A percentile compares a stretch with the other conserved stretches of the same genome.
Conservation (phyloP, 2,329 filamentous ascomycete species). For the Neospermospora avenae region DNA sequence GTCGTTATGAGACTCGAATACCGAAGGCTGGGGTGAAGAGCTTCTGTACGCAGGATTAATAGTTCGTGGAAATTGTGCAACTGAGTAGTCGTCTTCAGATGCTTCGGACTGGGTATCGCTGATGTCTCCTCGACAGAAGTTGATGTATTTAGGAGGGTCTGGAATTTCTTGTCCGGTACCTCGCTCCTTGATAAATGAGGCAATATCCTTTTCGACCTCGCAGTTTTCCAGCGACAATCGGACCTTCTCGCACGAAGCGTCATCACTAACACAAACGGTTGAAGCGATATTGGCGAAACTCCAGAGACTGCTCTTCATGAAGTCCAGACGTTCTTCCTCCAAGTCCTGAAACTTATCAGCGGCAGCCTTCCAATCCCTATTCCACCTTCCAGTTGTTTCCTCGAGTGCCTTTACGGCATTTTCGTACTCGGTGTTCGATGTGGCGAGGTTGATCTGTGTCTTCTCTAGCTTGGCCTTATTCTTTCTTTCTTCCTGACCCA, state of each 20-base stretch:
- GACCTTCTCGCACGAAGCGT: conserved; percentile 95
- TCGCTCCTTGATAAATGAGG: conserved; percentile 78
- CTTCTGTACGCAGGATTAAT: conserved; percentile 95
- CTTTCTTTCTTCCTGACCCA: conserved; percentile 98
- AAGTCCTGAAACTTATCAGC: conserved; percentile 99
- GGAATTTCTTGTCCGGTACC: conserved; percentile 97
- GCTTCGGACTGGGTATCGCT: conserved; percentile 77
- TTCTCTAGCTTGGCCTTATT: conserved; percentile 99
- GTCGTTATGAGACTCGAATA: conserved; percentile 88
- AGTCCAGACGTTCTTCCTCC: conserved; percentile 94
- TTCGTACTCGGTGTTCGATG: conserved; percentile 91
- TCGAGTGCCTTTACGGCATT: conserved; percentile 88
- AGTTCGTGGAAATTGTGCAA: conserved; percentile 90
- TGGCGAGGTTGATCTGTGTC: conserved; percentile 91
- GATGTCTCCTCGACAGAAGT: conserved; percentile 89
- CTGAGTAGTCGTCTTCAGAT: conserved; percentile 89
- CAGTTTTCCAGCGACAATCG: conserved; percentile 89
- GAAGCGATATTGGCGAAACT: conserved; percentile 96
- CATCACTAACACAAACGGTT: conserved; percentile 96
- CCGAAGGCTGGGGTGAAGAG: conserved; percentile 94
- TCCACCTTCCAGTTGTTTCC: conserved; percentile 94
- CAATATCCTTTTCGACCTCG: conserved; percentile 95
- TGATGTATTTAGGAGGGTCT: conserved; percentile 96
- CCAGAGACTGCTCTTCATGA: conserved; percentile 97
- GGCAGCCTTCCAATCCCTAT: conserved; percentile 95